phyloP scores from a whole-genome alignment of 1,284 basidiomycete species.

The Ustilago hordei region DNA sequence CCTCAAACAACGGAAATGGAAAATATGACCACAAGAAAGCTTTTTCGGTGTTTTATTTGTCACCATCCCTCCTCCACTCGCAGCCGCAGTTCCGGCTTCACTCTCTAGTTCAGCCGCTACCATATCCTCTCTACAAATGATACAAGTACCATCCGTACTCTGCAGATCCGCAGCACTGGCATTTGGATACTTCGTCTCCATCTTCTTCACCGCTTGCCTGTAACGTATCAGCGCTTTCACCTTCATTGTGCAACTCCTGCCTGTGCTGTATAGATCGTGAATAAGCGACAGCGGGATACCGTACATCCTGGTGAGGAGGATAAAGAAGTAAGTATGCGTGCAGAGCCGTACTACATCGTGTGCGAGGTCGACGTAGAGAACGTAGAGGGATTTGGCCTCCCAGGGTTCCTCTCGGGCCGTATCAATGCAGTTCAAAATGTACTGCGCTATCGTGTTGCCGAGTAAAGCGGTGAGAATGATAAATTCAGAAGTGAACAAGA shows the following conservation, averaged over 20 bases:
- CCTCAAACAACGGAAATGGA: constrained; percentile 96
- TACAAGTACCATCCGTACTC: constrained; percentile 90
- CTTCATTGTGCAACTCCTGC: constrained; percentile 87
- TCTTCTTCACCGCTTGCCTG: constrained; percentile 91
- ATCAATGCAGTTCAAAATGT: constrained; percentile 85
- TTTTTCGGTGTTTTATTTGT: constrained; percentile 93
- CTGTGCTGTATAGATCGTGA: constrained; percentile 94
- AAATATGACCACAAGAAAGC: constrained; percentile 93
- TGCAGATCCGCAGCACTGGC: constrained; percentile 88
- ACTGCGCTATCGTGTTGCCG: constrained; percentile 83
- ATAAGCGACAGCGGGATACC: constrained; percentile 97
- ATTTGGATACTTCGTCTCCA: constrained; percentile 95
- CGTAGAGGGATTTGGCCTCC: constrained; percentile 97
- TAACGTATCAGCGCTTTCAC: constrained; percentile 89
- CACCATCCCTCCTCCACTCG: constrained; percentile 2
- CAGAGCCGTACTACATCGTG: constrained; percentile 91
- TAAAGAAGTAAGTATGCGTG: constrained; percentile 88
- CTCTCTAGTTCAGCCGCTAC: constrained; percentile 13
- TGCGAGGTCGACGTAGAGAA: constrained; percentile 90
- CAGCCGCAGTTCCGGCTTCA: background rate
- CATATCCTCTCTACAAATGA: constrained; percentile 99
- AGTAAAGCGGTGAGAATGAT: constrained; percentile 87
- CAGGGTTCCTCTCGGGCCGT: constrained; percentile 72
- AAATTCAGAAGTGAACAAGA: constrained; percentile 90
- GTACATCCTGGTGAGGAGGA: constrained; percentile 90